Evolutionary conservation across 2,329 filamentous ascomycete species (phyloP), one percentile per base, ranked within the genome.

Genomic region (Aaosphaeria arxii): DNA sequence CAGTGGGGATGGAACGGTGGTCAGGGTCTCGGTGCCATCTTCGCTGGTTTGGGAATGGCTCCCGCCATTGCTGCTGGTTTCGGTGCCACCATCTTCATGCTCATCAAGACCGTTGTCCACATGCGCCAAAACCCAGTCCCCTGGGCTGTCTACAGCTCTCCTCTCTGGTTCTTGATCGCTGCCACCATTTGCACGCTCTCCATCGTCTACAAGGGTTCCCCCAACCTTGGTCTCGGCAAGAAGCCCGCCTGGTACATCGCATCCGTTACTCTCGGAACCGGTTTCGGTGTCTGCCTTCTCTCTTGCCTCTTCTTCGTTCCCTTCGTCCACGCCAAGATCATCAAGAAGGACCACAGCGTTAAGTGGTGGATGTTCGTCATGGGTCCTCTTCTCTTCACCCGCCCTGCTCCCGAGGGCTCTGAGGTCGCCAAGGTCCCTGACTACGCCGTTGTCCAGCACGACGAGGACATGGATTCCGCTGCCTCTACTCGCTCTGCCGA

Each of bases 141-240:
- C 5, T 89, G 85, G 86, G 86, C 87, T 29, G 80, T 91, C 46
- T 89, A 78, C 72, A 85, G 80, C 44, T 84, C 86, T 1, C 88
- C 87, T 7, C 82, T 87, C 72, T 91, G 85, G 74, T 91, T 91
- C 78, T 81, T 90, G 47, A 81, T 91, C 50, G 86, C 87, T 47
- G 85, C 78, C 47, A 88, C 85, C 49, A 73, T 91, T 61, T 89
- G 86, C 73, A 87, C 87, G 0, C 77, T 91, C 5, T 89, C 85
- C 40, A 84, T 91, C 59, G 87, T 91, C 57, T 90, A 89, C 80
- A 90, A 91, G 78, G 87, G 87, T 31, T 89, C 87, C 7, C 86
- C 87, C 28, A 84, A 76, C 50, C 78, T 88, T 30, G 78, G 79
- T 24, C 74, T 89, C 30, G 76, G 73, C 73, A 81, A 85, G 71